Percentiles rank a stretch among this genome's conserved stretches.
Conservation (phyloP, 2,329 filamentous ascomycete species). For the Xylariaceae sp. region DNA sequence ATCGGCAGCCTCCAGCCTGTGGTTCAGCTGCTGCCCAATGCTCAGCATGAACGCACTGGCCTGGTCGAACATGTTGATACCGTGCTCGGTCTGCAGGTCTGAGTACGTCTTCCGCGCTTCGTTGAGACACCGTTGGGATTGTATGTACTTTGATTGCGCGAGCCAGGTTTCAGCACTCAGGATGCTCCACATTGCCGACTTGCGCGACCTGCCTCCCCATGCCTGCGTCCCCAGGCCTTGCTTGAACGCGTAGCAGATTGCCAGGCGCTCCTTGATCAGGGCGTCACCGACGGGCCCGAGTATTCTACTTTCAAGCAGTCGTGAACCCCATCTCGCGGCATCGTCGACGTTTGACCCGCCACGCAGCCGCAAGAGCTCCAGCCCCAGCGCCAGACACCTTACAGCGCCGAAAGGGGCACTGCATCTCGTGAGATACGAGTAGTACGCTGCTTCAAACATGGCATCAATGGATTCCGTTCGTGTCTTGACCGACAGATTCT, state of each 20-base stretch:
- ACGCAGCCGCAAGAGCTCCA: slow-evolving; percentile 76
- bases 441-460: slow-evolving; percentile 82
- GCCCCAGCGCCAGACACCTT: slow-evolving; percentile 64
- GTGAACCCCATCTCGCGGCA: slow-evolving; percentile 75
- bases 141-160: slow-evolving; percentile 64
- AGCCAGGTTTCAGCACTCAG: slow-evolving; percentile 81
- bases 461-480: slow-evolving; percentile 76
- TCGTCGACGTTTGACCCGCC: slow-evolving; percentile 77
- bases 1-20: slow-evolving; percentile 34
- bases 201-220: slow-evolving; percentile 68
- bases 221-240: slow-evolving; percentile 56
- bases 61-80: slow-evolving; percentile 41
- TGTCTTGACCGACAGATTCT: slow-evolving; percentile 63
- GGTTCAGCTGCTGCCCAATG: slow-evolving; percentile 42
- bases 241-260: slow-evolving; percentile 73
- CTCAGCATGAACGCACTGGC: slow-evolving; percentile 46
- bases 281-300: slow-evolving; percentile 70
- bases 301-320: slow-evolving; percentile 71
- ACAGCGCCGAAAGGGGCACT: slow-evolving; percentile 71
- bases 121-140: slow-evolving; percentile 71
- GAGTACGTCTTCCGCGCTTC: slow-evolving; percentile 54
- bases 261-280: slow-evolving; percentile 77
- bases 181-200: slow-evolving; percentile 83
- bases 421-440: slow-evolving; percentile 86
- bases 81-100: slow-evolving; percentile 40